phyloP scores from a whole-genome alignment of 2,329 filamentous ascomycete species.

The Harringtonia lauricola region DNA sequence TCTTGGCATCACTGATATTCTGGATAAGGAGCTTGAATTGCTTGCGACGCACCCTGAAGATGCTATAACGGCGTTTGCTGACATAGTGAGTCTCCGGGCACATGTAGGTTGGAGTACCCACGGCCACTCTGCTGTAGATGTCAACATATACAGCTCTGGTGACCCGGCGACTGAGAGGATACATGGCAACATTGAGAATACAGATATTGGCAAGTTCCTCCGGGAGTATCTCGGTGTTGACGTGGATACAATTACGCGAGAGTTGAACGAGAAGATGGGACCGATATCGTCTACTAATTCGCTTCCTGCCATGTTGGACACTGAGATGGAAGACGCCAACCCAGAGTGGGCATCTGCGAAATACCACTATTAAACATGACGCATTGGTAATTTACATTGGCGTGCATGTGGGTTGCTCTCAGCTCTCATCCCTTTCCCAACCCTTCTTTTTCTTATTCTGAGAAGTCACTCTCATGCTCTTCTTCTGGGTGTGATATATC shows the following conservation, averaged over 20 bases:
- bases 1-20: conserved; percentile 67
- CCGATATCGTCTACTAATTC: background rate
- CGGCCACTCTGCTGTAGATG: conserved; percentile 86
- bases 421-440: too few relatives aligned
- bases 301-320: conserved; percentile 1
- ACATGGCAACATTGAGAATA: conserved; percentile 88
- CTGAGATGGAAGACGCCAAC: conserved; percentile 4
- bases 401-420: too few relatives aligned
- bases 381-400: background rate
- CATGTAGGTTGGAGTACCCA: conserved; percentile 93
- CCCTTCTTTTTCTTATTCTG: conserved; percentile 16
- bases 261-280: conserved; percentile 47
- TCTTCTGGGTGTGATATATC: conserved; percentile 25
- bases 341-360: background rate
- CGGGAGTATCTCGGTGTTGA: conserved; percentile 69
- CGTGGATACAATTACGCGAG: conserved; percentile 64
- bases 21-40: conserved; percentile 55
- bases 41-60: conserved; percentile 48
- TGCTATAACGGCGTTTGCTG: conserved; percentile 54
- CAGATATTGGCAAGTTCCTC: conserved; percentile 77
- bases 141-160: conserved; percentile 84
- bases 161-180: conserved; percentile 54
- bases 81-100: conserved; percentile 78
- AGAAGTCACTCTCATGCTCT: conserved; percentile 23
- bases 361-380: background rate